Percentiles rank a stretch among this genome's conserved stretches.
Conservation (phyloP, 2,329 filamentous ascomycete genomes). For the Sporothrix inflata region DNA sequence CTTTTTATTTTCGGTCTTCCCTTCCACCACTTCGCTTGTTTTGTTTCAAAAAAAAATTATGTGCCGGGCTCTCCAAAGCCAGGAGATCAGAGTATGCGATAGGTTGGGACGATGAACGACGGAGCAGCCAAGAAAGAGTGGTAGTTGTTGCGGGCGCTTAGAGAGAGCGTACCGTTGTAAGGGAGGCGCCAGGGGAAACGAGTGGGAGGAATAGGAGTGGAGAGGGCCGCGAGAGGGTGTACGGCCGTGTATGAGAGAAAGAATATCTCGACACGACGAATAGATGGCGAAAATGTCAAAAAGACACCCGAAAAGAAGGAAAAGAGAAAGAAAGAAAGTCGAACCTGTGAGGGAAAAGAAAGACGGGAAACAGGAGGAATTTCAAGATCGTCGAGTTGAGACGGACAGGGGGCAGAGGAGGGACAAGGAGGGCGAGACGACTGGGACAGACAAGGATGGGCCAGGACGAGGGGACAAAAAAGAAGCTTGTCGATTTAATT, state of each 20-base stretch:
- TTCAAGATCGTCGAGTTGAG: constrained; percentile 23
- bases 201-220: neutral
- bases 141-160: constrained; percentile 18
- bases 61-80: neutral
- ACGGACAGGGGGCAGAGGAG: constrained; percentile 1
- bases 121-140: constrained; percentile 6
- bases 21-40: constrained; percentile 1
- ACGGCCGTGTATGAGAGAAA: neutral
- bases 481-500: constrained; percentile 5
- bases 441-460: constrained; percentile 4
- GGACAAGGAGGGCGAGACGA: constrained; percentile 10
- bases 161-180: neutral
- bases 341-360: neutral
- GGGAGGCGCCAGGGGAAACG: neutral
- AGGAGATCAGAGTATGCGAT: neutral
- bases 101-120: neutral
- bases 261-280: neutral
- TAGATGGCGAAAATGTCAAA: neutral
- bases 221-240: neutral
- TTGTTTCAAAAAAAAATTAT: constrained; percentile 1
- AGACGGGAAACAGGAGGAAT: constrained; percentile 4
- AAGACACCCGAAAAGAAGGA: neutral
- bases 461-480: neutral
- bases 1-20: neutral
- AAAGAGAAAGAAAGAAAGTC: neutral